These are phyloP conservation scores for Zygotorulaspora sp. DNA, from an alignment of 805 yeast species.

Conservation along the genomic window DNA sequence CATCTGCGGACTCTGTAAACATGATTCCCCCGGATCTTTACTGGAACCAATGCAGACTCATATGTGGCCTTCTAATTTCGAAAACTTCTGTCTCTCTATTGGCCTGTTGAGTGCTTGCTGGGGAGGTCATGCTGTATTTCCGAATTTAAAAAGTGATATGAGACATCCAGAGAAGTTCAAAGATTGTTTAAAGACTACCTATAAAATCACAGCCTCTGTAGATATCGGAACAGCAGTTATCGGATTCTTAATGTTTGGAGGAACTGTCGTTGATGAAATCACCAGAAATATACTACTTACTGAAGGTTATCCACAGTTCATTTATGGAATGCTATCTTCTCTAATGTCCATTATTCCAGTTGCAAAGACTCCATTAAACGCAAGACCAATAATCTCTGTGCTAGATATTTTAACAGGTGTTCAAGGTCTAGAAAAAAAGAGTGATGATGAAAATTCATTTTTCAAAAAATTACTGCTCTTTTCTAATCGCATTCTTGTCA, in stretches of 20 bases:
- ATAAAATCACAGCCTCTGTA: conserved; percentile 53
- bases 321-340: conserved; percentile 55
- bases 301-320: conserved; percentile 60
- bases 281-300: conserved; percentile 70
- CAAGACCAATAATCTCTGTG: conserved; percentile 75
- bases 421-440: conserved; percentile 23
- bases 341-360: conserved; percentile 78
- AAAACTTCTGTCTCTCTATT: conserved; percentile 52
- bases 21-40: conserved; percentile 69
- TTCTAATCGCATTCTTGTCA: conserved; percentile 44
- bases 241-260: conserved; percentile 81
- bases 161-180: conserved; percentile 56
- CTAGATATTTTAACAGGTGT: conserved; percentile 49
- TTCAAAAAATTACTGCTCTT: conserved; percentile 20
- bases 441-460: conserved; percentile 15
- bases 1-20: conserved; percentile 59
- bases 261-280: conserved; percentile 60
- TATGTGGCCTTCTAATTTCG: conserved; percentile 53
- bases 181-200: conserved; percentile 52
- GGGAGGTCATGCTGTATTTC: conserved; percentile 82
- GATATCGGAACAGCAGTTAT: conserved; percentile 61
- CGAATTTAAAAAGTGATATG: conserved; percentile 70
- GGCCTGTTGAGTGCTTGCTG: conserved; percentile 76
- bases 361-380: conserved; percentile 78
- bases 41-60: conserved; percentile 59